These are phyloP conservation scores for Boletus huronensis DNA, from an alignment of 768 basidiomycete genomes.

Conservation along the genomic window DNA sequence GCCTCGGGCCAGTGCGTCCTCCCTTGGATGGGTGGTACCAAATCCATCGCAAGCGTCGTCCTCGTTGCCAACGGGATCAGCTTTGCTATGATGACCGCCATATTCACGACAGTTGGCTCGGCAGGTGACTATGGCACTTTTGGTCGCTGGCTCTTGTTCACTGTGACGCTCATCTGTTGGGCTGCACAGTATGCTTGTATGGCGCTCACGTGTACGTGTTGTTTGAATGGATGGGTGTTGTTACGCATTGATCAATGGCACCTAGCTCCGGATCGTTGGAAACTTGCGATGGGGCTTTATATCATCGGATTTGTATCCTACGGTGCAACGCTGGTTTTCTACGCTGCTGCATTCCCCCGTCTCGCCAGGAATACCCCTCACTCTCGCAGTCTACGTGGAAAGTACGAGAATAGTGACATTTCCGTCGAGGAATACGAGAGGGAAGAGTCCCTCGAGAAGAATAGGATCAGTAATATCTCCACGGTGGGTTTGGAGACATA, in stretches of 20 bases:
- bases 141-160: conserved; percentile 75
- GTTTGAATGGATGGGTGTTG: not conserved
- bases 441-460: conserved; percentile 81
- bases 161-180: conserved; percentile 74
- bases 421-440: conserved; percentile 59
- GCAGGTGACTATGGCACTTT: conserved; percentile 43
- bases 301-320: conserved; percentile 79
- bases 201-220: conserved; percentile 58
- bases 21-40: conserved; percentile 72
- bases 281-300: conserved; percentile 71
- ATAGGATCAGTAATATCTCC: conserved; percentile 79
- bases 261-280: conserved; percentile 65
- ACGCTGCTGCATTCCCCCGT: conserved; percentile 73
- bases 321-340: conserved; percentile 80
- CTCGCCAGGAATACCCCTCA: conserved; percentile 75
- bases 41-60: conserved; percentile 72
- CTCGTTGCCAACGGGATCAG: conserved; percentile 72
- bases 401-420: conserved; percentile 59
- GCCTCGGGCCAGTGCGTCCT: conserved; percentile 75
- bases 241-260: not conserved
- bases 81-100: conserved; percentile 75
- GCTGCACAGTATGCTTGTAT: conserved; percentile 75
- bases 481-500: conserved; percentile 45
- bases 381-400: conserved; percentile 50
- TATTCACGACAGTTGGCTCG: conserved; percentile 75